Conservation (phyloP, 2,329 filamentous ascomycete genomes). For the Diaporthe sp. region DNA sequence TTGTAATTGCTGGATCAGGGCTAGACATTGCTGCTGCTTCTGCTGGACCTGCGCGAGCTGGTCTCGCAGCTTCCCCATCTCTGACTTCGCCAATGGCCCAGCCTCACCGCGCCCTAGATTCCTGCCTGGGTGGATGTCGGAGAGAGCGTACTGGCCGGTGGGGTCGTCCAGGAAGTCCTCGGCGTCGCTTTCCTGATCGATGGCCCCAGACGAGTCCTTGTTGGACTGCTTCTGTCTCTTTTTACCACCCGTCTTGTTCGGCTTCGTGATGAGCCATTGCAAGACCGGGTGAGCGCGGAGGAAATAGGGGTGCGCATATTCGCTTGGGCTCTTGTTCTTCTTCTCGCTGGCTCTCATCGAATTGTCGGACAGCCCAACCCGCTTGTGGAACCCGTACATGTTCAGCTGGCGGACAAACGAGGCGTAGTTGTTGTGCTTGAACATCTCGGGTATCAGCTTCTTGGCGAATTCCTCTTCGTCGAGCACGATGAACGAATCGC, state of each 20-base stretch:
- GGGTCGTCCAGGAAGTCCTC: conserved; percentile 57
- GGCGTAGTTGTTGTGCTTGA: conserved; percentile 99
- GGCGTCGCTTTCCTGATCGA: conserved; percentile 78
- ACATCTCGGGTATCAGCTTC: conserved; percentile 94
- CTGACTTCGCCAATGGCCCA: conserved; percentile 71
- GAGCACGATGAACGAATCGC: conserved; percentile 94
- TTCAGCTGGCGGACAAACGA: conserved; percentile 96
- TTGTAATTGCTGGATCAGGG: conserved; percentile 81
- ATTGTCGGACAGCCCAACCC: conserved; percentile 92
- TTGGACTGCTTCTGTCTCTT: conserved; percentile 65
- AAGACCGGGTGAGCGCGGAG: conserved; percentile 91
- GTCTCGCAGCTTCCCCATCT: conserved; percentile 80
- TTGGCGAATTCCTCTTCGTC: conserved; percentile 99
- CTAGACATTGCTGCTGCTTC: conserved; percentile 87
- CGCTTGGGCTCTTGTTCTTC: conserved; percentile 97
- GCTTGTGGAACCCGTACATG: conserved; percentile 99
- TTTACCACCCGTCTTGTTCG: conserved; percentile 75
- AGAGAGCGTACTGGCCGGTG: conserved; percentile 35
- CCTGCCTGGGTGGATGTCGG: conserved; percentile 44
- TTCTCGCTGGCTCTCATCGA: conserved; percentile 97
- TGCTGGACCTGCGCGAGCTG: conserved; percentile 86
- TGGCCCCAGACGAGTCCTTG: conserved; percentile 55
- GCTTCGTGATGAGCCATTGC: conserved; percentile 96
- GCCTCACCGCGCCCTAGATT: conserved; percentile 56
- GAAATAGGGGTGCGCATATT: conserved; percentile 98